A percentile compares a stretch with the other conserved stretches of the same genome.
These are phyloP conservation scores for Mikania micrantha DNA, from an alignment of 129 eudicot genomes.

Conservation along the genomic window DNA sequence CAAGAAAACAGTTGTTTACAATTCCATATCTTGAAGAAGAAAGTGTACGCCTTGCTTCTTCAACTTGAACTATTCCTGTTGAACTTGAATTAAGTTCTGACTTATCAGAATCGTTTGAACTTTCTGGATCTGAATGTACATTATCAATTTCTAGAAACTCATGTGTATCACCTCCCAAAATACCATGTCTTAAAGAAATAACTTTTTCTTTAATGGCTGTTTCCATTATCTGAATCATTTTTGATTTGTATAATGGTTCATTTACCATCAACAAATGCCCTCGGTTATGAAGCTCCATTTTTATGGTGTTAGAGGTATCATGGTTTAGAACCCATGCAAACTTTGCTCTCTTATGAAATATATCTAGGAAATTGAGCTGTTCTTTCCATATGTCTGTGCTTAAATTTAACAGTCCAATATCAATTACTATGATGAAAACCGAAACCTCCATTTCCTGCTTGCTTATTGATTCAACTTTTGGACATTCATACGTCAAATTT, in stretches of 20 bases:
- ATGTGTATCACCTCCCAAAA: constrained; percentile 33
- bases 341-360: constrained; percentile 38
- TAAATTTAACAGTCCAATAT: constrained; percentile 71
- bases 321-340: constrained; percentile 94
- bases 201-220: constrained; percentile 43
- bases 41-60: constrained; percentile 14
- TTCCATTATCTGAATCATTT: constrained; percentile 83
- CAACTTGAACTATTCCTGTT: constrained; percentile 14
- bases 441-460: constrained; percentile 26
- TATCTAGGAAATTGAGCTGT: constrained; percentile 65
- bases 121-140: constrained; percentile 45
- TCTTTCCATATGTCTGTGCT: constrained; percentile 81
- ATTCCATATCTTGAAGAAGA: constrained; percentile 22
- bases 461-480: constrained; percentile 27
- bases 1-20: constrained; percentile 43
- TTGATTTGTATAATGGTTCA: constrained; percentile 68
- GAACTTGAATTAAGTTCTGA: constrained; percentile 19
- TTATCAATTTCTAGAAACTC: constrained; percentile 59
- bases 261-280: constrained; percentile 80
- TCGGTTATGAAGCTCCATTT: constrained; percentile 71
- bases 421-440: constrained; percentile 55
- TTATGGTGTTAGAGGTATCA: constrained; percentile 62
- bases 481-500: constrained; percentile 19
- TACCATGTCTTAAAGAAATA: constrained; percentile 14
- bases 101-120: constrained; percentile 55